Evolutionary conservation across 257 asterid species (phyloP).

Genomic region (Ilex asprella): DNA sequence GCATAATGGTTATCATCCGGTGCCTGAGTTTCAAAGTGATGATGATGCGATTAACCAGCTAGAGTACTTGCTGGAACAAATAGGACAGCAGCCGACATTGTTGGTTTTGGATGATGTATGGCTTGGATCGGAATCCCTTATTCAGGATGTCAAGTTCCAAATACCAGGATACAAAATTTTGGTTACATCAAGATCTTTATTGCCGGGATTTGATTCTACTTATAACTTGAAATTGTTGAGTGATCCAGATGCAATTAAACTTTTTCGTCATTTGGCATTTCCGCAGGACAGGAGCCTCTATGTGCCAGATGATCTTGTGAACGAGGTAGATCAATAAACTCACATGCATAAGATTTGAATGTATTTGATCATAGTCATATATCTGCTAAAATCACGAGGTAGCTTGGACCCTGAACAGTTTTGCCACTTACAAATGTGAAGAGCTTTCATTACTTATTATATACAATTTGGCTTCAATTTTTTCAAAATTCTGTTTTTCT

Average conservation of each 20-base stretch:
- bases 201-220: conserved; percentile 18
- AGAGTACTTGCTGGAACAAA: conserved; percentile 8
- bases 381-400: no score
- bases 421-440: no score
- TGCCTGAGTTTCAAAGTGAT: conserved; percentile 17
- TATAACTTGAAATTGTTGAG: conserved; percentile 22
- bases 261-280: conserved; percentile 25
- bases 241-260: conserved; percentile 21
- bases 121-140: conserved; percentile 17
- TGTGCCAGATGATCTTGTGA: conserved; percentile 19
- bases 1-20: neutral
- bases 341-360: no score
- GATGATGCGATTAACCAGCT: conserved; percentile 21
- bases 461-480: no score
- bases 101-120: conserved; percentile 37
- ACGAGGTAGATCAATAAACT: conserved; percentile 20
- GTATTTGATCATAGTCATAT: no score
- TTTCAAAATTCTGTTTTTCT: neutral
- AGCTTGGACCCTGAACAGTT: no score
- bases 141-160: conserved; percentile 14
- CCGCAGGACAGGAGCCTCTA: conserved; percentile 11
- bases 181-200: conserved; percentile 29
- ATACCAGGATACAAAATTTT: conserved; percentile 20
- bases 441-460: no score
- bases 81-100: conserved; percentile 8